Base-by-base conservation (phyloP, 2,329 filamentous ascomycete species). In the Microsporum canis region DNA sequence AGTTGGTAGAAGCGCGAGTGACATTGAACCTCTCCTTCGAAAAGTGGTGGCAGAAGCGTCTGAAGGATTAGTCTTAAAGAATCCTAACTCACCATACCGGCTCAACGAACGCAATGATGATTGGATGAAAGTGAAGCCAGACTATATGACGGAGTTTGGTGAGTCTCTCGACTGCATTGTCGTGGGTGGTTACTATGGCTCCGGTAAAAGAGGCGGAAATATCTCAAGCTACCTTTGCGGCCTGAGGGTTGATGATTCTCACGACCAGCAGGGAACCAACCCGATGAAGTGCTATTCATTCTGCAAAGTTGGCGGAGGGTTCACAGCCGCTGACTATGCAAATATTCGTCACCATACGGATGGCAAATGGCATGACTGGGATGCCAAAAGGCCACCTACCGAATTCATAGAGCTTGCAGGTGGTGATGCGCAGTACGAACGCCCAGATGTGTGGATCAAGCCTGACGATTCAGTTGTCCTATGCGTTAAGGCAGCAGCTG, bases 51-150 rank as follows among this genome's bases (percentile, higher is more conserved):
- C 88, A 1, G 88, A 92, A 65, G 85, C 89, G 0, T 92, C 88
- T 0, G 94, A 97, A 72, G 94, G 94, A 1, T 79, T 97, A 0
- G 91, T 99, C 0, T 77, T 97, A 59, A 99, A 99, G 77, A 97
- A 96, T 65, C 94, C 94, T 5, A 82, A 87, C 3, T 95, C 91
- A 0, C 82, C 84, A 69, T 99, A 99, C 71, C 82, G 84, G 5
- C 80, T 97, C 7, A 96, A 95, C 69, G 88, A 89, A 66, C 87
- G 94, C 56, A 94, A 95, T 68, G 89, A 95, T 67, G 89, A 96
- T 73, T 99, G 94, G 94, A 87, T 96, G 76, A 99, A 99, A 72
- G 91, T 99, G 6, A 99, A 99, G 69, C 94, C 94, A 0, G 94
- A 99, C 65, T 99, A 99, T 73, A 96, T 97, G 91, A 86, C 86